phyloP scores from a whole-genome alignment of 2,329 filamentous ascomycete species.

The Paecilomyces niveus region DNA sequence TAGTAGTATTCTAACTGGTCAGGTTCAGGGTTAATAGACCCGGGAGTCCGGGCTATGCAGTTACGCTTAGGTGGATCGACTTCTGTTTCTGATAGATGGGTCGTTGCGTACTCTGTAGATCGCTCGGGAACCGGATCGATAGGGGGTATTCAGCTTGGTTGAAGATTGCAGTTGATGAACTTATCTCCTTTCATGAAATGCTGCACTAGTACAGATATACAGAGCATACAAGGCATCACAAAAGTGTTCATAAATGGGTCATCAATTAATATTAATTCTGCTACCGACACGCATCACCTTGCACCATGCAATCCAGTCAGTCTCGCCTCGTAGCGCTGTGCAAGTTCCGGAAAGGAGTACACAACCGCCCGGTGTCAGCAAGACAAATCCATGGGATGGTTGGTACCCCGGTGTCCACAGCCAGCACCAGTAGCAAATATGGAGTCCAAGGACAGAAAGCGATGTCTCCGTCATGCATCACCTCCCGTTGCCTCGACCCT shows the following conservation, averaged over 20 bases:
- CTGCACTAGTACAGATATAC: neutral
- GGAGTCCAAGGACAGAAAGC: neutral
- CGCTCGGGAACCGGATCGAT: neutral
- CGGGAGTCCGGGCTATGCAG: neutral
- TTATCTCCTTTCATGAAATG: neutral
- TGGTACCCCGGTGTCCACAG: neutral
- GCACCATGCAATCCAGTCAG: neutral
- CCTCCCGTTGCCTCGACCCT: neutral
- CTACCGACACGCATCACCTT: neutral
- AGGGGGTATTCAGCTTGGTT: neutral
- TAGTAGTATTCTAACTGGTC: neutral
- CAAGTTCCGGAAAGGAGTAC: neutral
- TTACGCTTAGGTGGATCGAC: neutral
- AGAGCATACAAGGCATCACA: neutral
- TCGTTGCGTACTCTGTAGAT: neutral
- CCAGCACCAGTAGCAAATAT: neutral
- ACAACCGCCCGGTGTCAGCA: neutral
- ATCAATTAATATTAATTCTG: neutral
- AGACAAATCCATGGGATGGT: neutral
- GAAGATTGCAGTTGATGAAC: neutral
- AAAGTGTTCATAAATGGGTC: neutral
- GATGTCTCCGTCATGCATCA: conserved; percentile 4
- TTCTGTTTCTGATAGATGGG: neutral
- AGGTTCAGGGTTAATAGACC: neutral
- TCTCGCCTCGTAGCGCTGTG: neutral